Base-by-base conservation (phyloP, 2,329 filamentous ascomycete species). In the Apiospora marii region DNA sequence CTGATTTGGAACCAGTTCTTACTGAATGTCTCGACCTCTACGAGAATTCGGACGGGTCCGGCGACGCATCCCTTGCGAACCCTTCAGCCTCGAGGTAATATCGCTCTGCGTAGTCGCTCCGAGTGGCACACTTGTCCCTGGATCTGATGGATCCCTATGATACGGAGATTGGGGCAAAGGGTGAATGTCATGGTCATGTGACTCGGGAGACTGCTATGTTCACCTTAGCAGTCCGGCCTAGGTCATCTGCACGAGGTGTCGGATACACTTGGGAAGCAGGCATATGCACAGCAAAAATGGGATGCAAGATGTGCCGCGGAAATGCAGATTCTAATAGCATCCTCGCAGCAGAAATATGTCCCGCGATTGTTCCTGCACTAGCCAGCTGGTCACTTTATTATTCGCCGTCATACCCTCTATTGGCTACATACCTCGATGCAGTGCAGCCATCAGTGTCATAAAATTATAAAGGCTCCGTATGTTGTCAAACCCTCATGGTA, bases 1-100 rank as follows among this genome's bases (percentile, higher is more conserved):
- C 74, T 74, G 76, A 73, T 73, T 48, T 48, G n/a, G 13, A 4
- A 30, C 22, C 51, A 81, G 79, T 82, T 61, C 74, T 84, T 64
- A 77, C 76, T 58, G 79, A 82, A 74, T 85, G 83, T 69, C 77
- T 87, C 3, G 85, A 87, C 73, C 80, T 87, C 51, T 87, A 85
- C 77, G 84, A 85, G 68, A 77, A 81, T 49, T 74, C 79, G 22
- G 82, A 84, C 41, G 61, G 27, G 51, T 58, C 51, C 51, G 51
- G 51, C 0, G 6, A 58, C 51, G 14, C 51, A 30, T 58, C 51
- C 5, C 51, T 58, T 34, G 3, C 51, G 51, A 58, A 19, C 51
- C 13, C 13, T 58, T 58, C 51, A 1, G 3, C 51, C 51, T 58
- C 51, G 51, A 58, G 51, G 27, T 58, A 58, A 34, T 10, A 1